phyloP scores from a whole-genome alignment of 1,284 basidiomycete species.

The Fistulina hepatica region DNA sequence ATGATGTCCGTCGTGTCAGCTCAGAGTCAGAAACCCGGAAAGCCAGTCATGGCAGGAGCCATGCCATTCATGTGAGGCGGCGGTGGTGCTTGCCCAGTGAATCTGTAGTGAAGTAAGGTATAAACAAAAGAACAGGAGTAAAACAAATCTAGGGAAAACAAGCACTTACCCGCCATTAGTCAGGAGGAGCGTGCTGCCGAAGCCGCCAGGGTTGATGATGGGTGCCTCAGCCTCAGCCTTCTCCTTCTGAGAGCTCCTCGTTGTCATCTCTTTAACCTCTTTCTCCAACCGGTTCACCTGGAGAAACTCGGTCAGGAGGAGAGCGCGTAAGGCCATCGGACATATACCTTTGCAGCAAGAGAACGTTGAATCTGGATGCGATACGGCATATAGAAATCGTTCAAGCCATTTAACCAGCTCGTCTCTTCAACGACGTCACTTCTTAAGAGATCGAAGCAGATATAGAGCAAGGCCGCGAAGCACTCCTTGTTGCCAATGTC shows the following conservation, averaged over 20 bases:
- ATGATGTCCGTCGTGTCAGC: not conserved
- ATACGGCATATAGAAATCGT: constrained; percentile 96
- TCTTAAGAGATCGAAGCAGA: constrained; percentile 88
- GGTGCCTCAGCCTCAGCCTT: constrained; percentile 71
- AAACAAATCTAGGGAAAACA: constrained; percentile 15
- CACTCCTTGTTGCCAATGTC: constrained; percentile 98
- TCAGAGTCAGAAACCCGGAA: not conserved
- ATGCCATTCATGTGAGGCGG: constrained; percentile 2
- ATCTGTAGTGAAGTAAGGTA: too few species aligned
- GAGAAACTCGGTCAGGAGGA: constrained; percentile 7
- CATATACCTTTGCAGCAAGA: constrained; percentile 61
- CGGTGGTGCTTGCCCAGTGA: constrained; percentile 3
- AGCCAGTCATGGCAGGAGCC: constrained; percentile 1
- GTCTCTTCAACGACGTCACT: constrained; percentile 91
- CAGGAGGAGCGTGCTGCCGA: constrained; percentile 47
- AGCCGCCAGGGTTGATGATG: constrained; percentile 74
- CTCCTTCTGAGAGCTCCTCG: constrained; percentile 81
- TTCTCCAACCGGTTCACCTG: constrained; percentile 69
- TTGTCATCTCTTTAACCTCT: constrained; percentile 71
- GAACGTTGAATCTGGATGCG: constrained; percentile 79
- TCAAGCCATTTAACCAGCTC: constrained; percentile 90
- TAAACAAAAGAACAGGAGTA: not conserved
- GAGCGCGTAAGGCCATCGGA: constrained; percentile 12
- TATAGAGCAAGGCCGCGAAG: constrained; percentile 83
- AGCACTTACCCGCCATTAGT: too few species aligned